Percentiles rank a stretch among this genome's conserved stretches.
Conservation (phyloP, 805 yeast genomes). For the Torulaspora quercuum region DNA sequence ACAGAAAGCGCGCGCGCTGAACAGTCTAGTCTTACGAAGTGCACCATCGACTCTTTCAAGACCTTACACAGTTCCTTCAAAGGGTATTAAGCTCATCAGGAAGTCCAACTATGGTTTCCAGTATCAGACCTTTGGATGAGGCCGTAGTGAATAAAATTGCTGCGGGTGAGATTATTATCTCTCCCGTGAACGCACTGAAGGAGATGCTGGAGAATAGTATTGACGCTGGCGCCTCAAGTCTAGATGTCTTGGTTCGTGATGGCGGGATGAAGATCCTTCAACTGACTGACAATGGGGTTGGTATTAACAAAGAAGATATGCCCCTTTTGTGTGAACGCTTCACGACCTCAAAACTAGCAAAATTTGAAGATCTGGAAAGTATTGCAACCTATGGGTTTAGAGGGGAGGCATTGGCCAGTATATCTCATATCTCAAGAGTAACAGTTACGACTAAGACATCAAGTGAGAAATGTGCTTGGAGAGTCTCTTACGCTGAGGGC, state of each 20-base stretch:
- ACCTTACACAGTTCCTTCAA: no score
- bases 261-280: constrained; percentile 88
- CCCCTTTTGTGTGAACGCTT: constrained; percentile 83
- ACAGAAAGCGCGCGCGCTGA: no score
- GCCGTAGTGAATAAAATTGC: constrained; percentile 87
- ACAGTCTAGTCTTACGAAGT: no score
- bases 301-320: constrained; percentile 71
- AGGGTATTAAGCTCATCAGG: no score
- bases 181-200: constrained; percentile 91
- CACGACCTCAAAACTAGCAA: constrained; percentile 79
- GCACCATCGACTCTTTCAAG: no score
- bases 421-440: constrained; percentile 82
- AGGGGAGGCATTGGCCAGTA: constrained; percentile 94
- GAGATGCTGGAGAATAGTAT: constrained; percentile 90
- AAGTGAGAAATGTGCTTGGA: constrained; percentile 65
- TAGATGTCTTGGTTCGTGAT: constrained; percentile 81
- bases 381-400: constrained; percentile 88
- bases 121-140: constrained; percentile 50
- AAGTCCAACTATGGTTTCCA: constrained; percentile 15
- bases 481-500: constrained; percentile 66
- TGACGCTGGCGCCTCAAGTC: constrained; percentile 72
- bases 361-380: constrained; percentile 68
- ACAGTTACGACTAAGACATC: constrained; percentile 72
- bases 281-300: constrained; percentile 84
- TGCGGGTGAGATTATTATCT: constrained; percentile 93